Evolutionary conservation across 495 filamentous ascomycete species (phyloP), one percentile per base, ranked within the genome.

Genomic region (Patellaria atrata): DNA sequence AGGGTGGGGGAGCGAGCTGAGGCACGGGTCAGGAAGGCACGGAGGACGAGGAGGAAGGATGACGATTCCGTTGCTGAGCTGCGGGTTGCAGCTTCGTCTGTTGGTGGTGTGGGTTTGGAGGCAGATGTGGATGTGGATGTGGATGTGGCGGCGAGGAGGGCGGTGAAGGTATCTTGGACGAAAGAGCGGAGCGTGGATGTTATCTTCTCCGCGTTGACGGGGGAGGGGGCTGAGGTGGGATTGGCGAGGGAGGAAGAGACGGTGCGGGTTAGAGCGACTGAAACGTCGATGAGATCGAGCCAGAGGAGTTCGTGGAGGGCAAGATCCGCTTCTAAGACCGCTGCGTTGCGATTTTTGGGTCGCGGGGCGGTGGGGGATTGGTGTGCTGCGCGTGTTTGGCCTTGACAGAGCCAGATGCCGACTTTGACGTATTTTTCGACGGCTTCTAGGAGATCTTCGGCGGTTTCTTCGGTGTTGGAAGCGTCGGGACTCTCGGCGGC

Each of bases 401-500:
- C 77, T 58, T 89, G 84, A 47, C 89, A 94, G 15, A 97, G 67
- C 89, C 89, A 97, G 14, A 86, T 82, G 19, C 89, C 89, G 14
- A 97, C 83, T 32, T 81, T 73, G 0, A 75, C 68, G 54, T 92
- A 94, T 51, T 87, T 96, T 36, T 87, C 71, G 27, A 97, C 55
- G 3, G 77, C 78, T 23, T 75, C 71, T 12, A 93, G 62, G 2
- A 91, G 64, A 28, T 75, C 69, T 42, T 71, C 63, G 4, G 67
- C 60, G 0, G 68, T 59, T 26, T 76, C 68, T 25, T 62, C 58
- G 0, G 62, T 67, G 30, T 59, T 68, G 3, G 53, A 58, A 4
- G 60, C 59, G 44, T 77, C 75, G 10, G 71, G 65, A 22, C 59
- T 61, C 7, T 71, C 63, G n/a, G 49, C 43, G 1, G 63, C 58